Evolutionary conservation across 176 grass and related monocot genomes (phyloP).

Genomic region (Alloteropsis semialata): DNA sequence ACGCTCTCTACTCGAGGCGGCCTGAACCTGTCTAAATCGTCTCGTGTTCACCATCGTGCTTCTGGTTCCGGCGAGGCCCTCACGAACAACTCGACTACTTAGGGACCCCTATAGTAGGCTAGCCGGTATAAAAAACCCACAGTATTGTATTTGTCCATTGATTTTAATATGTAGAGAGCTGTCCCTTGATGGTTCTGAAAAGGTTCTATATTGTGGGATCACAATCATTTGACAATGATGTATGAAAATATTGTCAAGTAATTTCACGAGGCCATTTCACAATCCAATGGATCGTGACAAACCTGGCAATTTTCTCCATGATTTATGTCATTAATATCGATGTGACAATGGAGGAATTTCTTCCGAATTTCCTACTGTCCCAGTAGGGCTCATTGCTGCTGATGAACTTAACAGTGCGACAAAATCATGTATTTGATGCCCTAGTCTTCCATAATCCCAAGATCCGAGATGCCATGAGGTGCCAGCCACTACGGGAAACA

Average conservation of each 20-base stretch:
- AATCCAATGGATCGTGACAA: background rate
- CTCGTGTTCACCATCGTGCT: too few species aligned
- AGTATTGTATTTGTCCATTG: background rate
- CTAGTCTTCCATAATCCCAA: background rate
- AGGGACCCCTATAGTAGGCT: too few species aligned
- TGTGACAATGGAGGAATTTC: background rate
- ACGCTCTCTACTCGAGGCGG: too few species aligned
- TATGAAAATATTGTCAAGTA: background rate
- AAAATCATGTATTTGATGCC: background rate
- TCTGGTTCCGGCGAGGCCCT: too few species aligned
- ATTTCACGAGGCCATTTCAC: background rate
- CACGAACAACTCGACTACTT: too few species aligned
- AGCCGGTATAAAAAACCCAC: too few species aligned
- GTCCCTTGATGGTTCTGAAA: background rate
- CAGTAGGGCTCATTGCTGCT: background rate
- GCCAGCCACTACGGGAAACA: too few species aligned
- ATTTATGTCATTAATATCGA: background rate
- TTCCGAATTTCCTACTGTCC: background rate
- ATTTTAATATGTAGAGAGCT: background rate
- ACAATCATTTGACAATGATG: background rate
- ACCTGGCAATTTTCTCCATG: background rate
- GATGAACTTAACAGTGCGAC: background rate
- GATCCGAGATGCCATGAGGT: constrained; percentile 1
- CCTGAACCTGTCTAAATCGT: too few species aligned
- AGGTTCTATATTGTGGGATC: background rate